These are phyloP conservation scores for Cadophora sp. DNA, from an alignment of 2,329 filamentous ascomycete genomes.

Conservation along the genomic window DNA sequence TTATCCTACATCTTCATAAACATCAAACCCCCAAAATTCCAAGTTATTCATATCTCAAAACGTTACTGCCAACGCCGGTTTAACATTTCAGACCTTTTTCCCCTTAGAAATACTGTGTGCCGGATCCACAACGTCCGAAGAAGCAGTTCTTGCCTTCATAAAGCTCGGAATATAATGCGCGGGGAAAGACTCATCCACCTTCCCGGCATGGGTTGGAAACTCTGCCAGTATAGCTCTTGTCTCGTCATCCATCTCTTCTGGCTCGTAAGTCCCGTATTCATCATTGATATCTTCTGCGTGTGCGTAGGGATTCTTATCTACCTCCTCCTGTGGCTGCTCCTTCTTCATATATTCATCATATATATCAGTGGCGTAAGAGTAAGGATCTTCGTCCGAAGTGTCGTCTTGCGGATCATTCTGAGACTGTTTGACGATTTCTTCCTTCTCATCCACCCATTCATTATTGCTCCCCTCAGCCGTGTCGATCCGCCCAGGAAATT, in stretches of 20 bases:
- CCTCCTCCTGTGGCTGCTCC: neutral
- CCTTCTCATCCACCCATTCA: neutral
- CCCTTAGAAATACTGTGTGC: too few relatives aligned
- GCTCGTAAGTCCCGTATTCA: neutral
- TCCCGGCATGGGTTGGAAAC: neutral
- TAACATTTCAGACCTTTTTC: neutral
- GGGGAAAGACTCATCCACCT: too few relatives aligned
- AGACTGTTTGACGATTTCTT: neutral
- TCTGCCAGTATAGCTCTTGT: neutral
- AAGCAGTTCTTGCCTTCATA: too few relatives aligned
- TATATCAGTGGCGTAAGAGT: neutral
- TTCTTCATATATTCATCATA: neutral
- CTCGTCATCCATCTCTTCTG: neutral
- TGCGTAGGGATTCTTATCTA: neutral
- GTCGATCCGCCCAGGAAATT: slow-evolving; percentile 16
- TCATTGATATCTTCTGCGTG: neutral
- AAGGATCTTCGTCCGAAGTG: neutral
- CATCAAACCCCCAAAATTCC: neutral
- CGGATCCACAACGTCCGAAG: neutral
- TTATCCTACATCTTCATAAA: neutral
- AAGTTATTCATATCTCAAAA: neutral
- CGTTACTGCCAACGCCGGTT: neutral
- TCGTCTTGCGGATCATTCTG: neutral
- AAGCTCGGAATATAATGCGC: neutral
- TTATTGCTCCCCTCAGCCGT: neutral